Evolutionary conservation across 2,329 filamentous ascomycete species (phyloP).

Genomic region (Orbilia javanica): DNA sequence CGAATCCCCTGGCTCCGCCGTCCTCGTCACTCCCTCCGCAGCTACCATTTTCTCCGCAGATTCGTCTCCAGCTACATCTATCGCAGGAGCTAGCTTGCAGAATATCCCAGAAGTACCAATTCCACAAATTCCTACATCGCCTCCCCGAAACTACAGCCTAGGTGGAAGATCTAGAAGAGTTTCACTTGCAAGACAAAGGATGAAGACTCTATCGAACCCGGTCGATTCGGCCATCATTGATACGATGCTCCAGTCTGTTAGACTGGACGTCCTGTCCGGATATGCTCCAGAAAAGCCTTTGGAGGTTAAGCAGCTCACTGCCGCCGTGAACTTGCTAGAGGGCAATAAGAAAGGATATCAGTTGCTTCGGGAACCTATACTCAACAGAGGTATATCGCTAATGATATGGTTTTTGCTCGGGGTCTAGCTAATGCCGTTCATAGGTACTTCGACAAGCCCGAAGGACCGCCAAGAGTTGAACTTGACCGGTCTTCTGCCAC

Average conservation of each 20-base stretch:
- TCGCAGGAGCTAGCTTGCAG: slow-evolving; percentile 38
- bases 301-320: slow-evolving; percentile 38
- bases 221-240: slow-evolving; percentile 57
- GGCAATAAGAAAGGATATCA: slow-evolving; percentile 50
- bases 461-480: slow-evolving; percentile 75
- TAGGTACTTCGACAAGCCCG: slow-evolving; percentile 75
- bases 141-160: slow-evolving; percentile 13
- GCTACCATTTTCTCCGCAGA: slow-evolving; percentile 41
- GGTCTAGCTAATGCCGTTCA: background rate
- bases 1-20: slow-evolving; percentile 47
- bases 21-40: slow-evolving; percentile 43
- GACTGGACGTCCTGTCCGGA: slow-evolving; percentile 53
- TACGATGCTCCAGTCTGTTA: slow-evolving; percentile 54
- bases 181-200: slow-evolving; percentile 51
- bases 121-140: slow-evolving; percentile 22
- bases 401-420: background rate
- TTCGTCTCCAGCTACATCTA: slow-evolving; percentile 49
- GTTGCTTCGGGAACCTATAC: slow-evolving; percentile 47
- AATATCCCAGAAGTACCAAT: slow-evolving; percentile 38
- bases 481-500: slow-evolving; percentile 75
- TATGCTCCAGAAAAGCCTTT: slow-evolving; percentile 43
- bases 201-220: slow-evolving; percentile 58
- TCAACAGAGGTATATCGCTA: slow-evolving; percentile 39
- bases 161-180: slow-evolving; percentile 25
- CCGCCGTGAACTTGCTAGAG: slow-evolving; percentile 34